A percentile compares a stretch with the other conserved stretches of the same genome.
Conservation (phyloP, 176 grass and related monocot genomes). For the Phyllostachys edulis region DNA sequence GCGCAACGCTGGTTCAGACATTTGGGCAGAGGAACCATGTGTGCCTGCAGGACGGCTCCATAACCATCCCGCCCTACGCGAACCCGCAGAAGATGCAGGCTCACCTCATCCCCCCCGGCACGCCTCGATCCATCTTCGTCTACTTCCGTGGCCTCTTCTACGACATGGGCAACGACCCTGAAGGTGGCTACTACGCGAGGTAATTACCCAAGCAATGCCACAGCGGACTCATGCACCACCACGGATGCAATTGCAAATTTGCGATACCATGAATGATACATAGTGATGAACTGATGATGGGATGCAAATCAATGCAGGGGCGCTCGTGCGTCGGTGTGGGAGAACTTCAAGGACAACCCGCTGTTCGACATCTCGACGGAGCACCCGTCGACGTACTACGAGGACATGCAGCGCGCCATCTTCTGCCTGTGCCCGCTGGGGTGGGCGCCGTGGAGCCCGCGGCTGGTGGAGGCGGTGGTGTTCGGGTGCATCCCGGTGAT, state of each 20-base stretch:
- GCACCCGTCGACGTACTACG: constrained; percentile 70
- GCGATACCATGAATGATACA: not conserved
- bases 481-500: constrained; percentile 82
- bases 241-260: not conserved
- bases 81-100: constrained; percentile 57
- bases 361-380: constrained; percentile 80
- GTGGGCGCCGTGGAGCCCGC: constrained; percentile 77
- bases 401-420: constrained; percentile 76
- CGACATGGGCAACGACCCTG: constrained; percentile 60
- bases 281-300: not conserved
- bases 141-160: constrained; percentile 69
- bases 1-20: constrained; percentile 59
- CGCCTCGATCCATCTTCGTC: constrained; percentile 63
- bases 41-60: constrained; percentile 57
- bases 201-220: not conserved
- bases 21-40: constrained; percentile 67
- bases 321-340: constrained; percentile 57
- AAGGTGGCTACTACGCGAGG: constrained; percentile 66
- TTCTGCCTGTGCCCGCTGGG: constrained; percentile 82
- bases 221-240: not conserved
- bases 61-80: constrained; percentile 60
- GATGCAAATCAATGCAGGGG: constrained; percentile 24
- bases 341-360: constrained; percentile 79
- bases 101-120: constrained; percentile 51
- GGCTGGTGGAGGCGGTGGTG: constrained; percentile 65